phyloP scores from a whole-genome alignment of 805 yeast genomes.

The Ogataea neopini region DNA sequence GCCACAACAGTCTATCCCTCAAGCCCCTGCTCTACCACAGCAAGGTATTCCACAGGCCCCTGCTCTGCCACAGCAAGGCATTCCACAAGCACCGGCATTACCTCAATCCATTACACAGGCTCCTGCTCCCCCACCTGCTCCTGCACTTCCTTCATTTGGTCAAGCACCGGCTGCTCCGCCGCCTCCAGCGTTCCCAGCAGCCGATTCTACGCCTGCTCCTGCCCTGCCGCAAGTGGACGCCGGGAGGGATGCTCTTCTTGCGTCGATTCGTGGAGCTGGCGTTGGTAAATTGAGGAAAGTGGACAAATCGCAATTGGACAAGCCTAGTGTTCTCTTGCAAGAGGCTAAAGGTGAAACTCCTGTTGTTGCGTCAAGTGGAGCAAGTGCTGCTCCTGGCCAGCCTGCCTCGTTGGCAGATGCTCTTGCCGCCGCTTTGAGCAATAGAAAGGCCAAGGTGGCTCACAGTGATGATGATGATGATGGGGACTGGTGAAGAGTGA shows the following conservation, averaged over 20 bases:
- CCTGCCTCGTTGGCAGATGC: conserved; percentile 82
- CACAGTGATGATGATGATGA: conserved; percentile 84
- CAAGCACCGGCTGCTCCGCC: conserved; percentile 23
- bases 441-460: conserved; percentile 79
- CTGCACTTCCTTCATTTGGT: conserved; percentile 36
- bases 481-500: conserved; percentile 63
- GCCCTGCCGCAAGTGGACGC: conserved; percentile 48
- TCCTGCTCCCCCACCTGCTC: conserved; percentile 15
- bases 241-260: conserved; percentile 78
- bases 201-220: conserved; percentile 37
- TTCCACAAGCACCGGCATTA: conserved; percentile 32
- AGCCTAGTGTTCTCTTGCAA: conserved; percentile 69
- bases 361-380: conserved; percentile 34
- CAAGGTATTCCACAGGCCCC: conserved; percentile 15
- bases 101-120: conserved; percentile 21
- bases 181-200: conserved; percentile 34
- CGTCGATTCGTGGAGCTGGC: conserved; percentile 84
- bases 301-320: conserved; percentile 81
- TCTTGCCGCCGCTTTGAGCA: conserved; percentile 78
- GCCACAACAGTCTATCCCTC: conserved; percentile 24
- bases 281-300: conserved; percentile 68
- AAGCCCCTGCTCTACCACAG: conserved; percentile 20
- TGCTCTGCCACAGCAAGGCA: conserved; percentile 16
- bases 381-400: conserved; percentile 39
- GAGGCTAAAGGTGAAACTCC: conserved; percentile 69